phyloP scores from a whole-genome alignment of 208 protist genomes.

The Plasmodiophora brassicae region DNA sequence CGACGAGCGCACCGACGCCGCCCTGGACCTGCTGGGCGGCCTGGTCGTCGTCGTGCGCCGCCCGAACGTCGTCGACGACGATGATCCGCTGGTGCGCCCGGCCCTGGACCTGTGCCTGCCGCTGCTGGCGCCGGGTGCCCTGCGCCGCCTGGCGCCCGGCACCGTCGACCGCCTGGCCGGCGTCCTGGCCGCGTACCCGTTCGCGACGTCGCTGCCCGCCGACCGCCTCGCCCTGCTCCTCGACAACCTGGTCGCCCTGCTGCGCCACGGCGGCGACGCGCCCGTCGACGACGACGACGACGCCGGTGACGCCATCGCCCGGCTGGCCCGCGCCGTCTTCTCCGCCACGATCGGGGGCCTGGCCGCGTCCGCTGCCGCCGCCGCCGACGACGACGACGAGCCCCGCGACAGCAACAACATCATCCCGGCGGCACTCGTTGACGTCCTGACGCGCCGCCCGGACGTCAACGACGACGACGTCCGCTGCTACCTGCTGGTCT shows the following conservation, averaged over 20 bases:
- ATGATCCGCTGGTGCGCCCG: not conserved
- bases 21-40: not conserved
- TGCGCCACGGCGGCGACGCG: no score
- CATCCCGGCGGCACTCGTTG: no score
- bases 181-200: no score
- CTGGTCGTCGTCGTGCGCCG: no score
- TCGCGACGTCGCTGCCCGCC: no score
- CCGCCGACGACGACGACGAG: no score
- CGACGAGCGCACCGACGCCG: not conserved
- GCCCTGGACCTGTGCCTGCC: not conserved
- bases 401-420: no score
- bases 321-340: not conserved
- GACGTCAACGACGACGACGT: no score
- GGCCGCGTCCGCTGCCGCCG: not conserved
- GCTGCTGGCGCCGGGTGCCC: not conserved
- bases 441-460: no score
- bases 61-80: not conserved
- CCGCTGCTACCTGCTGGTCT: slow-evolving; percentile 25
- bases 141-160: not conserved
- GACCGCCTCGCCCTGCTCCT: not conserved
- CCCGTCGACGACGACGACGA: no score
- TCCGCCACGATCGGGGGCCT: not conserved
- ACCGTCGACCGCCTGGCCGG: no score
- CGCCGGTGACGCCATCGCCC: no score
- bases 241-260: not conserved